Conservation (phyloP, 1,284 basidiomycete species). For the Ceraceosorus guamensis region DNA sequence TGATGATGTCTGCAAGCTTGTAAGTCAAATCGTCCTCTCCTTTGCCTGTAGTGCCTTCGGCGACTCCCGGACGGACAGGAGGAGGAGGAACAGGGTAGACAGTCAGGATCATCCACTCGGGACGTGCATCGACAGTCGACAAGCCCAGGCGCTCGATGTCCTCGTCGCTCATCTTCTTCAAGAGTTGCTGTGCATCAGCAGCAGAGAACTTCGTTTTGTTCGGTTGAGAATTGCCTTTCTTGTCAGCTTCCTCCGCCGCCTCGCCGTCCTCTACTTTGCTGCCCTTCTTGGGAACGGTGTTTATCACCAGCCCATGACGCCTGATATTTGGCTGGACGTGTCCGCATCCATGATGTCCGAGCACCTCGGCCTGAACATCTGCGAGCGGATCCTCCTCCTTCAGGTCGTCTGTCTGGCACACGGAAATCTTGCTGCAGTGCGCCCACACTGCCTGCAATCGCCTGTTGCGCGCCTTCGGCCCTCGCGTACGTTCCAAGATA, state of each 20-base stretch:
- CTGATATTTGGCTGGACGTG: slow-evolving; percentile 82
- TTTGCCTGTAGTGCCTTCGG: slow-evolving; percentile 89
- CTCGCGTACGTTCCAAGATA: neutral
- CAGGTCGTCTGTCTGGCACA: slow-evolving; percentile 58
- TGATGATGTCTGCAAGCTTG: slow-evolving; percentile 95
- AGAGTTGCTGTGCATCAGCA: slow-evolving; percentile 66
- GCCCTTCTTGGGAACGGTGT: slow-evolving; percentile 86
- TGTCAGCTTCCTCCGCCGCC: slow-evolving; percentile 19
- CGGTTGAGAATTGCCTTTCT: slow-evolving; percentile 60
- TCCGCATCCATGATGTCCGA: slow-evolving; percentile 83
- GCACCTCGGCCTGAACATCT: slow-evolving; percentile 51
- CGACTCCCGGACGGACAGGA: slow-evolving; percentile 93
- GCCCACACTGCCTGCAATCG: slow-evolving; percentile 47
- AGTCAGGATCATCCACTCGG: slow-evolving; percentile 99
- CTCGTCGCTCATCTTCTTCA: slow-evolving; percentile 65
- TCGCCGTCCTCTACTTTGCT: slow-evolving; percentile 78
- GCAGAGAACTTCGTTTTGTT: slow-evolving; percentile 84
- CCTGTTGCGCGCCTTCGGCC: slow-evolving; percentile 20
- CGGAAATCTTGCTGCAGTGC: slow-evolving; percentile 43
- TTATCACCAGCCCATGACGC: slow-evolving; percentile 91
- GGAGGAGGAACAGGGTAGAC: slow-evolving; percentile 96
- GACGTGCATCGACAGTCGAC: slow-evolving; percentile 89
- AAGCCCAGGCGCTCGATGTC: slow-evolving; percentile 89
- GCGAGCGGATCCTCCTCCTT: slow-evolving; percentile 43
- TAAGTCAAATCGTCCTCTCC: slow-evolving; percentile 98